Evolutionary conservation across 2,329 filamentous ascomycete species (phyloP), one percentile per base, ranked within the genome.

Genomic region (Salinomyces thailandicus): DNA sequence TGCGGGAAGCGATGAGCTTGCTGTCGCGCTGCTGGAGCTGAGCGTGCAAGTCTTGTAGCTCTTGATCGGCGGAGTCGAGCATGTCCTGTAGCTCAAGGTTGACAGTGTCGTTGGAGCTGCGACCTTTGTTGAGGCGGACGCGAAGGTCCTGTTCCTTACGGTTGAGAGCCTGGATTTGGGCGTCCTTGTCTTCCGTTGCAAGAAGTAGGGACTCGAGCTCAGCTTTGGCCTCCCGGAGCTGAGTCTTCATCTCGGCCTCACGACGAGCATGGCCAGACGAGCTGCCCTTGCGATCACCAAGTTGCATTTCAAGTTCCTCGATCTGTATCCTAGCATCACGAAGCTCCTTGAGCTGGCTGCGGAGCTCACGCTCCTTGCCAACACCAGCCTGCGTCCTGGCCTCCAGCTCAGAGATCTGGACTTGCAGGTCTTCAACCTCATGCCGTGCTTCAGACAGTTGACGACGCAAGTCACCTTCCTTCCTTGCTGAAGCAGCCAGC

Each of bases 381-480:
- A 42, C 44, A 9, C 49, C 47, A 13, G 43, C 39, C 16, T 50
- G 42, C 8, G 54, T 42, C 11, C 49, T 45, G 18, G 37, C 48
- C 35, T 59, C 57, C 1, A 53, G 43, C 18, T 58, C 55, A 1
- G 47, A 79, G 49, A 75, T 75, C 17, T 80, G 78, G 3, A 75
- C 73, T 34, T 72, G 67, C 9, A 70, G 50, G 13, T 62, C 48
- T 32, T 70, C 65, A 13, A 54, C 37, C 17, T 61, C 55, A 2
- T 37, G 30, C 17, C 47, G 62, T 19, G 71, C 59, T 17, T 79
- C 72, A 39, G 82, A 76, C 14, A 93, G 69, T 48, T 87, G 84
- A 36, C 68, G 64, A 7, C 76, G 71, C 12, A 84, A 67, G 7
- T 74, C 66, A 14, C 66, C 63, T 49, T 82, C 76, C n/a, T 72